Evolutionary conservation across 495 filamentous ascomycete species (phyloP).

Genomic region (Aspergillus kassunensis): DNA sequence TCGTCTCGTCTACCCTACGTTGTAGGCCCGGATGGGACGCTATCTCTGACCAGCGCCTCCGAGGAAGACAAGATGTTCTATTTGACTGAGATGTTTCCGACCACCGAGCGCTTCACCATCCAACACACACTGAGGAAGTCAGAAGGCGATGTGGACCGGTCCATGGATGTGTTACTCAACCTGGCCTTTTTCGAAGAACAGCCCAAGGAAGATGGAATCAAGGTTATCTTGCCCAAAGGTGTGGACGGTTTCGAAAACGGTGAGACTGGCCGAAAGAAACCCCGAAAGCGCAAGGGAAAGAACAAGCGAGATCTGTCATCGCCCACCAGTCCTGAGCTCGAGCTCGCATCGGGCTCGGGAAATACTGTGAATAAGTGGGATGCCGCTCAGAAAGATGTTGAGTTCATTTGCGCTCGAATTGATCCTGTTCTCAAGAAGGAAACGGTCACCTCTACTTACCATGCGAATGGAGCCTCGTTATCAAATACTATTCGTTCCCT

Average conservation of each 20-base stretch:
- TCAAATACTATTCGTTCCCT: slow-evolving; percentile 52
- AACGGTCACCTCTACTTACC: slow-evolving; percentile 56
- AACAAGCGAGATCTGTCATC: slow-evolving; percentile 17
- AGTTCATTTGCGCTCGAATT: slow-evolving; percentile 53
- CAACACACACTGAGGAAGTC: slow-evolving; percentile 60
- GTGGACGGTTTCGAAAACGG: slow-evolving; percentile 71
- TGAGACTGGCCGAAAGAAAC: slow-evolving; percentile 32
- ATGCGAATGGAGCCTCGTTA: slow-evolving; percentile 56
- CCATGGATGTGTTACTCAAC: slow-evolving; percentile 80
- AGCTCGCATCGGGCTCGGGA: slow-evolving; percentile 7
- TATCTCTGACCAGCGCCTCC: slow-evolving; percentile 44
- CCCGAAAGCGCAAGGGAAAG: slow-evolving; percentile 41
- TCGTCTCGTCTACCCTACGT: slow-evolving; percentile 27
- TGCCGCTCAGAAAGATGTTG: slow-evolving; percentile 49
- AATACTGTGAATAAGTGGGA: slow-evolving; percentile 51
- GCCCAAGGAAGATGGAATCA: slow-evolving; percentile 32
- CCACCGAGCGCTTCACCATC: slow-evolving; percentile 58
- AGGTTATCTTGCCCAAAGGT: slow-evolving; percentile 56
- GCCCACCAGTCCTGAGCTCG: slow-evolving; percentile 6
- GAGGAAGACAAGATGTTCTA: slow-evolving; percentile 53
- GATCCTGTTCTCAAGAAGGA: slow-evolving; percentile 40
- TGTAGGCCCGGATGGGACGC: slow-evolving; percentile 28
- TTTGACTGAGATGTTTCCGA: slow-evolving; percentile 68
- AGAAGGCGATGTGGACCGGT: slow-evolving; percentile 56
- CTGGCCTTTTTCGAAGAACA: slow-evolving; percentile 65